A percentile compares a stretch with the other conserved stretches of the same genome.
These are phyloP conservation scores for Rhynchosporium graminicola DNA, from an alignment of 2,329 filamentous ascomycete species.

Conservation along the genomic window DNA sequence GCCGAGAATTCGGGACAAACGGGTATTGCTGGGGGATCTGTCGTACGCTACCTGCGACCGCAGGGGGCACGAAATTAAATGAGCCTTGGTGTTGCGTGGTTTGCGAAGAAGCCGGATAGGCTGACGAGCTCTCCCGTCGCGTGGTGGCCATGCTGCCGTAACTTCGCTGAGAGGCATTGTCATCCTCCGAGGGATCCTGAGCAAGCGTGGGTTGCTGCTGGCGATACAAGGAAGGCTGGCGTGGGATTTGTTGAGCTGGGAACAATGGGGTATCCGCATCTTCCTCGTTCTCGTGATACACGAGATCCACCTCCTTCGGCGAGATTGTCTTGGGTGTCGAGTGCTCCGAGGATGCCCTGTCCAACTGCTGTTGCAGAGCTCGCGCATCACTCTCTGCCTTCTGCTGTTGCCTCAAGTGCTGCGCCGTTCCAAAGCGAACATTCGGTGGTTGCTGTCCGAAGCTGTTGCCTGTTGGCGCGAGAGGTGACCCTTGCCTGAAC, in stretches of 20 bases:
- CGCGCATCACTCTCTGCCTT: slow-evolving; percentile 61
- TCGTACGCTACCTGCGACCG: slow-evolving; percentile 37
- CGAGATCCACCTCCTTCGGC: slow-evolving; percentile 85
- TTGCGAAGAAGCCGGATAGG: slow-evolving; percentile 39
- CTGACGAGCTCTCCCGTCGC: slow-evolving; percentile 43
- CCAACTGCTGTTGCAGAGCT: slow-evolving; percentile 45
- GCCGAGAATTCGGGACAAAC: slow-evolving; percentile 35
- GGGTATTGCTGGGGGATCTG: slow-evolving; percentile 40
- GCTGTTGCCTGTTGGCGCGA: slow-evolving; percentile 48
- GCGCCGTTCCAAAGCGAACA: slow-evolving; percentile 54
- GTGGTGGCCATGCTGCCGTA: slow-evolving; percentile 47
- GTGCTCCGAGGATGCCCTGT: slow-evolving; percentile 41
- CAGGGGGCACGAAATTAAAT: slow-evolving; percentile 50
- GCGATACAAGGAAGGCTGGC: slow-evolving; percentile 43
- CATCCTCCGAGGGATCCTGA: slow-evolving; percentile 40
- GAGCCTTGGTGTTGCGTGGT: slow-evolving; percentile 37
- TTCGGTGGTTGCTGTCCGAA: slow-evolving; percentile 41
- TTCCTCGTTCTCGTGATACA: slow-evolving; percentile 76
- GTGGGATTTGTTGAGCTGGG: slow-evolving; percentile 50
- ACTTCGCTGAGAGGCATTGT: slow-evolving; percentile 43
- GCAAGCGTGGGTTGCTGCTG: slow-evolving; percentile 31
- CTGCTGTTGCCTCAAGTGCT: slow-evolving; percentile 60
- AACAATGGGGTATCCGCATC: slow-evolving; percentile 74
- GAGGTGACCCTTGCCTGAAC: slow-evolving; percentile 71
- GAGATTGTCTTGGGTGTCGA: slow-evolving; percentile 84